Evolutionary conservation across 352 stramenopile species (phyloP), one percentile per base, ranked within the genome.

Genomic region (Sclerospora graminicola): DNA sequence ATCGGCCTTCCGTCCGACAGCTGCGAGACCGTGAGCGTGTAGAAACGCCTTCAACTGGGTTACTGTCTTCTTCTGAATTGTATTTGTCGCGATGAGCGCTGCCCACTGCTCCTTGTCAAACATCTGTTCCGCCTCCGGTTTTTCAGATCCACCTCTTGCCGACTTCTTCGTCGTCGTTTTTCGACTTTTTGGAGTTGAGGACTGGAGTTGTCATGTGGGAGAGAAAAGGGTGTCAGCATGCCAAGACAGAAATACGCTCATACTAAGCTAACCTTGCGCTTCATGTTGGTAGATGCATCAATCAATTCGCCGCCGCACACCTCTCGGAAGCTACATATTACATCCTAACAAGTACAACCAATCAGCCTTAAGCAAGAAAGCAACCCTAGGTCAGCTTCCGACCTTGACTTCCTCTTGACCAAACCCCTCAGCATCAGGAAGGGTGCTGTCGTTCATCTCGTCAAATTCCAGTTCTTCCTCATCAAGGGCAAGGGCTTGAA

Each of bases 391-490:
- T 26, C 21, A 26, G 6, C 6, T 26, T 14, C 16, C 30, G 27
- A 84, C 74, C 63, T 77, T 78, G 13, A 89, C 77, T 40, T 89
- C 75, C 8, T 57, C 57, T 28, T 82, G 67, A 0, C 36, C 33
- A 61, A 89, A 91, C 1, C 77, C 80, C 21, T 83, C 75, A 11
- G 62, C 47, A 52, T 91, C 80, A 0, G 80, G 80, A 18, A 89
- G 51, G 1, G 80, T 91, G 4, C 63, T 76, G 51, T 89, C 80
- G 48, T 84, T 79, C 20, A 51, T 63, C 35, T 91, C 76, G 46
- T 91, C 72, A 18, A 89, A 89, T 39, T 76, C 65, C 14, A 91
- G 57, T 31, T 69, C 57, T 24, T 88, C 75, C 53, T 91, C 77
- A 1, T 67, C 64, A 2, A 91, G 50, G 0, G 80, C 80, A 28